Percentiles rank a stretch among this genome's conserved stretches.
phyloP scores from a whole-genome alignment of 768 basidiomycete species.

The Leccinellum albellum region DNA sequence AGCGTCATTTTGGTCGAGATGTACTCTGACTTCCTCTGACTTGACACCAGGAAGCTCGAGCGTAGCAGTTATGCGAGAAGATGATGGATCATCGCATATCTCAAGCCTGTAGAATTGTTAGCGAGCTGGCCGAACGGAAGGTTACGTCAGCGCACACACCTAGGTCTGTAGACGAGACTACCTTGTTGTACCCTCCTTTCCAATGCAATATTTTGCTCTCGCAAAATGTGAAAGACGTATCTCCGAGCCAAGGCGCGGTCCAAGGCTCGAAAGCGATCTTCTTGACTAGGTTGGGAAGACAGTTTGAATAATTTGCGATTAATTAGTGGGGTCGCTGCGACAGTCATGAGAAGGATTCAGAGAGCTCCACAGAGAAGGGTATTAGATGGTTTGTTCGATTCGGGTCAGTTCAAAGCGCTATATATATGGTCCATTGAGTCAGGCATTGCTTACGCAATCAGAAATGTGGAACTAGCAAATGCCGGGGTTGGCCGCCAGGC shows the following conservation, averaged over 20 bases:
- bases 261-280: constrained; percentile 30
- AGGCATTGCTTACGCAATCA: not conserved
- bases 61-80: constrained; percentile 31
- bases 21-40: constrained; percentile 33
- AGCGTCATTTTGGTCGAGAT: constrained; percentile 26
- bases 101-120: constrained; percentile 33
- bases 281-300: constrained; percentile 18
- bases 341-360: constrained; percentile 20
- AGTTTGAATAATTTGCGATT: constrained; percentile 32
- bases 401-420: not conserved
- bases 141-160: constrained; percentile 18
- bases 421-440: not conserved
- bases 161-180: constrained; percentile 31
- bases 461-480: too few species aligned
- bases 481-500: not conserved
- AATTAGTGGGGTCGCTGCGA: constrained; percentile 12
- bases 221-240: constrained; percentile 25
- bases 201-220: constrained; percentile 15
- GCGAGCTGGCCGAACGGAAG: not conserved
- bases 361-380: not conserved
- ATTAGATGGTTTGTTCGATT: not conserved
- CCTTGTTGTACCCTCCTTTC: constrained; percentile 23
- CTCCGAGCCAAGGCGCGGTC: constrained; percentile 31
- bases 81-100: constrained; percentile 35
- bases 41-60: constrained; percentile 41